Evolutionary conservation across 2,329 filamentous ascomycete species (phyloP).

Genomic region (Pezizomycotina sp.): DNA sequence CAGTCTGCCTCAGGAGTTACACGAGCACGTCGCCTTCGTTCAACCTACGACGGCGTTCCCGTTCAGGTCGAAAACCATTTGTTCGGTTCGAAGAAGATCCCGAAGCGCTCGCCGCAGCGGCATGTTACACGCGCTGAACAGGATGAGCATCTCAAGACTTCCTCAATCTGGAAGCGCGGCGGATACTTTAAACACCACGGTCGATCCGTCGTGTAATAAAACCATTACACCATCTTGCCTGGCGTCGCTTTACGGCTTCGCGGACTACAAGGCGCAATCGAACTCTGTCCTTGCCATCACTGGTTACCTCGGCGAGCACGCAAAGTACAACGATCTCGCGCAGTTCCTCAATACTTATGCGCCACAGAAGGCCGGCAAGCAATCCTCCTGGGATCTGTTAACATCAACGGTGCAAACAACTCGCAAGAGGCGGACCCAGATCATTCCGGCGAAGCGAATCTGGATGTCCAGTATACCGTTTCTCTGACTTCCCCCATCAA

Average conservation of each 20-base stretch:
- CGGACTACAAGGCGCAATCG: constrained; percentile 21
- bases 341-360: constrained; percentile 34
- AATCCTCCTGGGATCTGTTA: constrained; percentile 30
- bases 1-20: constrained; percentile 42
- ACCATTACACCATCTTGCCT: constrained; percentile 28
- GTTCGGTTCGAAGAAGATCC: constrained; percentile 1
- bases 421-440: constrained; percentile 28
- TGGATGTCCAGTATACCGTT: constrained; percentile 44
- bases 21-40: constrained; percentile 42
- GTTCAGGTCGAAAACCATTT: constrained; percentile 7
- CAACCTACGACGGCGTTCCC: constrained; percentile 50
- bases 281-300: constrained; percentile 21
- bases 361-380: constrained; percentile 31
- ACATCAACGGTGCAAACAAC: constrained; percentile 32
- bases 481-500: constrained; percentile 40
- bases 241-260: constrained; percentile 27
- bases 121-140: too few species aligned
- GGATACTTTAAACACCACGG: constrained; percentile 16
- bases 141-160: constrained; percentile 6
- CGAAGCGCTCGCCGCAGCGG: constrained; percentile 2
- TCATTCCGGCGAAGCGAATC: constrained; percentile 37
- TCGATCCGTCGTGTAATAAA: constrained; percentile 24
- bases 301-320: constrained; percentile 26
- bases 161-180: neutral
- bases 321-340: constrained; percentile 30